phyloP scores from a whole-genome alignment of 768 basidiomycete species.

The Boletus huronensis region DNA sequence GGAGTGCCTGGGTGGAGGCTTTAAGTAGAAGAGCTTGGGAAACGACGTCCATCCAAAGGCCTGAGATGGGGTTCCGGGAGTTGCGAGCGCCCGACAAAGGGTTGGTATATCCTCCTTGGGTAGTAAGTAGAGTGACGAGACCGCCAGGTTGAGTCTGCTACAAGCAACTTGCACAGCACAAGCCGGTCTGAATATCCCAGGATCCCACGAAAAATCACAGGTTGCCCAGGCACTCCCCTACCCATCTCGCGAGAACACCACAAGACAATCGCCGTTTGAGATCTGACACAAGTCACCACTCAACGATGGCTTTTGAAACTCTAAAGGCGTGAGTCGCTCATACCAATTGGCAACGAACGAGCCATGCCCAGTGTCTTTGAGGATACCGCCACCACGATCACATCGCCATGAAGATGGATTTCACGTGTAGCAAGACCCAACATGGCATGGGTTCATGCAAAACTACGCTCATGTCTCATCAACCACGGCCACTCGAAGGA shows the following conservation, averaged over 20 bases:
- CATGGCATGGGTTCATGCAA: slow-evolving; percentile 78
- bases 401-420: slow-evolving; percentile 93
- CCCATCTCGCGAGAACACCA: too few relatives aligned
- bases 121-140: slow-evolving; percentile 61
- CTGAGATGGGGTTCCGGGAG: slow-evolving; percentile 46
- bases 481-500: slow-evolving; percentile 79
- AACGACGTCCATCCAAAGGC: slow-evolving; percentile 24
- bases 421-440: slow-evolving; percentile 75
- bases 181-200: slow-evolving; percentile 71
- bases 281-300: too few relatives aligned
- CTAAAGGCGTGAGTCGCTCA: slow-evolving; percentile 79
- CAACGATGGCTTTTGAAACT: slow-evolving; percentile 59
- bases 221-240: too few relatives aligned
- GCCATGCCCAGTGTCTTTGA: slow-evolving; percentile 76
- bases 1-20: slow-evolving; percentile 27
- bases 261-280: too few relatives aligned
- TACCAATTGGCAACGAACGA: slow-evolving; percentile 68
- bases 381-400: slow-evolving; percentile 71
- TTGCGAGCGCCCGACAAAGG: slow-evolving; percentile 52
- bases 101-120: slow-evolving; percentile 54
- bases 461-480: slow-evolving; percentile 88
- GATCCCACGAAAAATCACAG: slow-evolving; percentile 75
- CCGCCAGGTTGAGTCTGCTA: slow-evolving; percentile 70
- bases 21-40: slow-evolving; percentile 42
- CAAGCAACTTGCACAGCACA: slow-evolving; percentile 92